Conservation (phyloP, 2,329 filamentous ascomycete genomes). For the Fusarium globosum region DNA sequence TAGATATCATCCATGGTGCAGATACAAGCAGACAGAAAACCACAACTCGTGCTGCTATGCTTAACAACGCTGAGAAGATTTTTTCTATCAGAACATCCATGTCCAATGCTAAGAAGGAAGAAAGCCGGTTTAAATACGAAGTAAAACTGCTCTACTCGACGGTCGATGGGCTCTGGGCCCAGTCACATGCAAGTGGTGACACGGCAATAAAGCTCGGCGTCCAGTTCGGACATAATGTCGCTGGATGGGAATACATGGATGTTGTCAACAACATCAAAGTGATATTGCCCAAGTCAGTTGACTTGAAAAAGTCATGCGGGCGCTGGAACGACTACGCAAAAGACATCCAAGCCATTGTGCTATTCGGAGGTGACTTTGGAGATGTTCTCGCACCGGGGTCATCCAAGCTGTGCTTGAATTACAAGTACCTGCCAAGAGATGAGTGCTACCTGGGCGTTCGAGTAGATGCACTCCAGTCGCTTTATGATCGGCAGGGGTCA, state of each 20-base stretch:
- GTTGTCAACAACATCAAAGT: neutral
- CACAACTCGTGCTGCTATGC: neutral
- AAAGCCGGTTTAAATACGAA: neutral
- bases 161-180: neutral
- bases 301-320: neutral
- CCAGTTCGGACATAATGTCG: neutral
- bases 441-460: neutral
- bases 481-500: neutral
- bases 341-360: neutral
- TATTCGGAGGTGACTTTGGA: neutral
- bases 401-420: fast-evolving
- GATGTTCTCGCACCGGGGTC: neutral
- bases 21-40: neutral
- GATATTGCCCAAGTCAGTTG: neutral
- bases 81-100: neutral
- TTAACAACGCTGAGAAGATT: neutral
- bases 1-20: neutral
- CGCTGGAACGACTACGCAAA: neutral
- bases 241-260: neutral
- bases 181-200: neutral
- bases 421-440: neutral
- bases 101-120: neutral
- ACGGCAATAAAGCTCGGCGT: neutral
- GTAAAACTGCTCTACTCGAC: neutral
- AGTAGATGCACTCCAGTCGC: fast-evolving